Base-by-base conservation (phyloP, 306 rosid genomes). In the Inga laurina region DNA sequence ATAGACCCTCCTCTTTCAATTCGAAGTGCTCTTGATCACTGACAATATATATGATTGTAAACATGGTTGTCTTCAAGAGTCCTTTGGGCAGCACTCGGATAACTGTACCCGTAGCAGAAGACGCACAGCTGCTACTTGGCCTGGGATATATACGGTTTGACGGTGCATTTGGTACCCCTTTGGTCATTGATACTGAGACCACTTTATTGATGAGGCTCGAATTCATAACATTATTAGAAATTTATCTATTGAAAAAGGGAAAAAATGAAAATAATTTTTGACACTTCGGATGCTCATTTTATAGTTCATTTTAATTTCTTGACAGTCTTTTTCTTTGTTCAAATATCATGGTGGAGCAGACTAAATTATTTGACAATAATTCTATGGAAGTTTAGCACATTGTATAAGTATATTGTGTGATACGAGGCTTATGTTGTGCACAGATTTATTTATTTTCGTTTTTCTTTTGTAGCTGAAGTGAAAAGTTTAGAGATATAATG, bases 1-100 rank as follows among this genome's bases (percentile, higher is more conserved):
- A 77, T 79, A 74, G 86, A 89, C 44, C 87, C 90, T 21, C 91
- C 94, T 12, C 84, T 92, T 41, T 89, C 97, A 45, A 77, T 91
- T 80, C 89, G 90, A 67, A 84, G 93, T 80, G 89, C 92, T 13
- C 81, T 83, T 41, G 92, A 90, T 85, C 92, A 92, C 87, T 87
- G 80, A 84, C 86, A 44, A 52, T 45, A 44, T 49, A 46, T 37
- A 37, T n/a, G 37, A 72, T 22, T 78, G 74, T 68, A 75, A 84
- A 75, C 87, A 80, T 39, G 84, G 70, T 81, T 14, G 6, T 10
- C 16, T 69, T 69, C 67, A 80, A 80, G 75, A 78, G 79, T 84
- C 62, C 79, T 67, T 48, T 68, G 73, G 74, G 73, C 48, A 34
- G 37, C 44, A 8, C 66, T 51, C 19, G 5, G 78, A 74, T 48